Conservation (phyloP, 768 basidiomycete genomes). For the Lactarius hatsudake region DNA sequence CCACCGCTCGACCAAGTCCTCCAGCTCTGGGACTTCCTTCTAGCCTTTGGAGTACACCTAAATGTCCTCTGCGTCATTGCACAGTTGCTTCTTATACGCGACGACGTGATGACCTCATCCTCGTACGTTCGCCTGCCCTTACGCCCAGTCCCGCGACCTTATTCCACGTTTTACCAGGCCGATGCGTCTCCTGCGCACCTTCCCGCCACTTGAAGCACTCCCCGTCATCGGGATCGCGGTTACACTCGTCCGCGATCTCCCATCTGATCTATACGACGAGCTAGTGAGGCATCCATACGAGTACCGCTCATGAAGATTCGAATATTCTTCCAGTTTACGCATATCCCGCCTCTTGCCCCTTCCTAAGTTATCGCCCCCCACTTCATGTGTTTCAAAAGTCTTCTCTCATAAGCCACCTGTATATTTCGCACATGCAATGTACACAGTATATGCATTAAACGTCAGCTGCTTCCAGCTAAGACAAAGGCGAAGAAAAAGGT, state of each 20-base stretch:
- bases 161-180: constrained; percentile 51
- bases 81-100: constrained; percentile 85
- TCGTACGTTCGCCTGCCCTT: constrained; percentile 53
- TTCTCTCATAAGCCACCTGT: constrained; percentile 2
- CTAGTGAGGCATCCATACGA: constrained; percentile 87
- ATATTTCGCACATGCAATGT: constrained; percentile 12
- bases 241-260: constrained; percentile 89
- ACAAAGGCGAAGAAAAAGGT: background rate
- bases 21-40: constrained; percentile 93
- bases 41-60: constrained; percentile 94
- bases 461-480: background rate
- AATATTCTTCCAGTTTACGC: background rate
- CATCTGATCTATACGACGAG: constrained; percentile 81
- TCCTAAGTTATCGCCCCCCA: constrained; percentile 4
- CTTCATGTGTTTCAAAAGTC: constrained; percentile 2
- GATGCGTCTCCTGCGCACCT: constrained; percentile 90
- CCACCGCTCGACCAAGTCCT: constrained; percentile 95
- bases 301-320: constrained; percentile 17
- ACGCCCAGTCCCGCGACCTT: constrained; percentile 3
- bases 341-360: background rate
- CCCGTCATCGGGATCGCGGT: constrained; percentile 92
- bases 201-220: constrained; percentile 85
- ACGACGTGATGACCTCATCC: constrained; percentile 82
- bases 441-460: constrained; percentile 1
- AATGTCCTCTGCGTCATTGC: constrained; percentile 98